Base-by-base conservation (phyloP, 2,329 filamentous ascomycete genomes). In the Orbilia brochopaga region DNA sequence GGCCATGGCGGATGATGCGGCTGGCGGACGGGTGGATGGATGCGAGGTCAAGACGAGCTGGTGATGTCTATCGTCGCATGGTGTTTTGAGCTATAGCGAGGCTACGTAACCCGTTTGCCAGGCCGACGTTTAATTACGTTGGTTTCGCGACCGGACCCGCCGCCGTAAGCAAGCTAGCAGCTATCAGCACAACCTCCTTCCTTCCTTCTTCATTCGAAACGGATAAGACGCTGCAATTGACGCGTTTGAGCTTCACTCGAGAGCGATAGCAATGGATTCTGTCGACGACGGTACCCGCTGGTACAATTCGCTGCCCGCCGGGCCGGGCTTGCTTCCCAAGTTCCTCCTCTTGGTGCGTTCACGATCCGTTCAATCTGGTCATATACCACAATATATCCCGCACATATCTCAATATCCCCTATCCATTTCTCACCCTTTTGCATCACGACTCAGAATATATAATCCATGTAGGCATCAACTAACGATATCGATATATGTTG, bases 341-440 rank as follows among this genome's bases (percentile, higher is more conserved):
- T 76, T 75, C 66, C 74, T 76, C 35, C 69, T 76, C 24, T 66
- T 76, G 19, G 75, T 76, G 61, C 56, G 64, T 51, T 21, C 10
- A 32, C 50, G 13, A 24, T 44, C 44, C 44, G 5, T 5, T 17
- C 19, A 54, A 11, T 7, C 2, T 23, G 44, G 6, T 48, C 17
- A 21, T 32, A 27, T 48, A 42, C 19, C 30, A 13, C 59, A 2
- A 30, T 19, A 2, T 37, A 19, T 37, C 52, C 19, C 11, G 17
- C 30, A 55, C 27, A 1, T 19, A 30, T 50, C 30, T 19, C 7
- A 48, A 21, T 48, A 48, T 48, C 44, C 6, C 7, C 44, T n/a
- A 6, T 24, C 17, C 7, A 30, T 11, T 19, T 42, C 44, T 30
- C 51, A 58, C 19, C n/a, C n/a, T n/a, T n/a, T n/a, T n/a, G n/a